Evolutionary conservation across 1,284 basidiomycete species (phyloP), one percentile per base, ranked within the genome.

Genomic region (Marasmius fiardii): DNA sequence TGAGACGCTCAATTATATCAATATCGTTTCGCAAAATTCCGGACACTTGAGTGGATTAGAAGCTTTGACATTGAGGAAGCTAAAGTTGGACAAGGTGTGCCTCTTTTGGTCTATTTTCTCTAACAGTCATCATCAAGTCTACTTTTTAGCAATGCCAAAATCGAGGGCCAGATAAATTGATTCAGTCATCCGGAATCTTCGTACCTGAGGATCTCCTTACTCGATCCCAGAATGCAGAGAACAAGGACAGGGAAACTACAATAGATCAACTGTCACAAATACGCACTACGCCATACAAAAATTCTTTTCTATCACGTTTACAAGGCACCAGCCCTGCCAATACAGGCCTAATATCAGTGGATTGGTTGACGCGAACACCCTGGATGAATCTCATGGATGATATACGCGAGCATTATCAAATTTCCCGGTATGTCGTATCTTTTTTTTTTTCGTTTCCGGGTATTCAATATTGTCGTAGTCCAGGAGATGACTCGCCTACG

Each of bases 361-460:
- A 91, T 66, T 91, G 88, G 88, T 82, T 87, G 63, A 82, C 80
- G 1, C 70, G 70, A 39, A 70, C 86, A 2, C 82, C 86, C 0
- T 92, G 90, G 90, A 85, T 85, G 78, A 70, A 78, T 34, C 76
- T 92, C 39, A 86, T 90, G 85, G 67, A 69, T 28, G 88, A 92
- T 60, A 75, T 92, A 45, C 74, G 79, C 51, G 80, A 79, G 3
- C 88, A 91, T 69, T 77, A 83, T 63, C 63, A 67, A 1, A 65
- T 88, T 18, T 71, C 78, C 43, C 81, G 85, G 88, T 90, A 62
- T 58, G 82, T 54, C 8, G 10, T 24, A 31, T 26, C 10, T 51
- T 43, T 48, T 48, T 45, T 51, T 28, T 20, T 52, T 53, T 33
- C 33, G 11, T 21, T 59, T 21, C 43, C 49, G 64, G 35, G 64